These are phyloP conservation scores for Lipomyces sp. DNA, from an alignment of 805 yeast species.

Conservation along the genomic window DNA sequence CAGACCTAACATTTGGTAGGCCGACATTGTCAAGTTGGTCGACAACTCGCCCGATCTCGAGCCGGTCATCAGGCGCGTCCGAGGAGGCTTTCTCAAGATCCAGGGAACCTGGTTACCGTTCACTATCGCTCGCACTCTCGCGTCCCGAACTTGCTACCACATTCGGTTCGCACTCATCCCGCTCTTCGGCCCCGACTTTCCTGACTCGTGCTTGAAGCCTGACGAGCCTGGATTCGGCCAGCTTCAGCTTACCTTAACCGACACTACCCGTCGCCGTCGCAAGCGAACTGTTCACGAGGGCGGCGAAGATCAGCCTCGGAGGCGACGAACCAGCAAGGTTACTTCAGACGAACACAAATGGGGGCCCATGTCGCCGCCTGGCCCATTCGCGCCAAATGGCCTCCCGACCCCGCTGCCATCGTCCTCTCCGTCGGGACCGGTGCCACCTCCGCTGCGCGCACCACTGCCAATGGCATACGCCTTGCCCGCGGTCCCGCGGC, in stretches of 20 bases:
- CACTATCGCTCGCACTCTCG: constrained; percentile 66
- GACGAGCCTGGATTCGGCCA: constrained; percentile 68
- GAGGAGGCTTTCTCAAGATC: constrained; percentile 90
- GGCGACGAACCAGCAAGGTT: constrained; percentile 13
- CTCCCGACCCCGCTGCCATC: constrained; percentile 24
- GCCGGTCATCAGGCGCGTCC: constrained; percentile 66
- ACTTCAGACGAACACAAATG: constrained; percentile 1
- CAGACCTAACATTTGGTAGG: constrained; percentile 40
- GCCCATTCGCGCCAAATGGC: background rate
- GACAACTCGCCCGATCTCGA: constrained; percentile 68
- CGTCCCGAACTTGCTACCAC: constrained; percentile 74
- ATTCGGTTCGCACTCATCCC: constrained; percentile 79
- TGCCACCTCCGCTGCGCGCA: background rate
- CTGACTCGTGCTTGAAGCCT: constrained; percentile 63
- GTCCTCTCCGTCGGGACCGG: background rate
- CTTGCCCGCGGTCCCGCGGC: background rate
- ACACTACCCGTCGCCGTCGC: constrained; percentile 38
- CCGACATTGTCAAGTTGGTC: constrained; percentile 74
- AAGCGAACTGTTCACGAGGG: constrained; percentile 20
- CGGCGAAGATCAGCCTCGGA: constrained; percentile 8
- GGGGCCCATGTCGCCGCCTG: background rate
- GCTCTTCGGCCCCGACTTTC: constrained; percentile 74
- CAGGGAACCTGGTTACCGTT: constrained; percentile 94
- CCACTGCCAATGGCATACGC: background rate
- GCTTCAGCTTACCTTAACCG: constrained; percentile 48